Base-by-base conservation (phyloP, 192 early-diverging fungal species). In the Entomortierella parvispora region DNA sequence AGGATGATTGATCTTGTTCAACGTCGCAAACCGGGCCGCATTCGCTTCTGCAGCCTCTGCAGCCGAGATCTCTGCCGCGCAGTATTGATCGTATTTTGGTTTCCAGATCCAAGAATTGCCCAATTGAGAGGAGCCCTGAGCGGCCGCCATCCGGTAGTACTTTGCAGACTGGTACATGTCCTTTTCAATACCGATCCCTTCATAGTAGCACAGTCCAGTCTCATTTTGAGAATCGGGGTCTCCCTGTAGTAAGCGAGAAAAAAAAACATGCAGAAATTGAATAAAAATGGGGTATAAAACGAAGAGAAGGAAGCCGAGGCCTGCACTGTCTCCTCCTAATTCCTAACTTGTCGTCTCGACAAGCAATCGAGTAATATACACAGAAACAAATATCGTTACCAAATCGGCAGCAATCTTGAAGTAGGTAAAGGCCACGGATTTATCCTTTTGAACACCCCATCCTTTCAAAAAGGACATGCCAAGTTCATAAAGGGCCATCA, bases 61-160 rank as follows among this genome's bases (percentile, higher is more conserved):
- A 5, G 52, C 58, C 0, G 76, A 49, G 46, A 49, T 59, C 54
- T 70, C 63, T 40, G 68, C 68, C 33, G 69, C 65, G 32, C 65
- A 63, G 60, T 83, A 71, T 49, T 81, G 62, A 58, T 93, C 90
- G 70, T 93, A 94, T 80, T 94, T 94, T 31, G 86, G 83, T 69
- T 94, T 94, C 55, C 84, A 91, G 32, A 94, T 94, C 93, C 93
- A 94, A 45, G 91, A 92, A 62, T 92, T 94, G 26, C 93, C 91
- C 80, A 94, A 85, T 29, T 92, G 83, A 48, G 88, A 82, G 22
- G 86, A 78, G 15, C 93, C 93, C 69, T 94, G 90, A 17, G 85
- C 84, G 49, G 87, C 87, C 0, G 93, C 93, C 68, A 89, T 81
- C 14, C 93, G 90, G 71, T 91, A 94, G 71, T 93, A 94, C 50